Evolutionary conservation across 1,284 basidiomycete species (phyloP).

Genomic region (Inonotus obliquus): DNA sequence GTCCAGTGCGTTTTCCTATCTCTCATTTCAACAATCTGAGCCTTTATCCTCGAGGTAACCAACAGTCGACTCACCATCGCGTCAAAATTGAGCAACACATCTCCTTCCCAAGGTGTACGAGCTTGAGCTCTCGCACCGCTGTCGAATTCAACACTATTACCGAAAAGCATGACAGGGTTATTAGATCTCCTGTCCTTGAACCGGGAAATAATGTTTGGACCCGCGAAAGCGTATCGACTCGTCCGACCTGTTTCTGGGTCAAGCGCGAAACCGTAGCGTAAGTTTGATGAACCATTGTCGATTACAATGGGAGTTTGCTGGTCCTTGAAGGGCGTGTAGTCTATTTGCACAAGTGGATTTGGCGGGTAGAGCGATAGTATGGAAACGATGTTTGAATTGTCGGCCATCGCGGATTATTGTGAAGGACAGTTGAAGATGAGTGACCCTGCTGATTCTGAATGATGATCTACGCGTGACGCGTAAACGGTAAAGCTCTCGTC

Average conservation of each 20-base stretch:
- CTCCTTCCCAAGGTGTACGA: slow-evolving; percentile 85
- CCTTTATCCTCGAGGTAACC: background rate
- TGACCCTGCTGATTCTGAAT: background rate
- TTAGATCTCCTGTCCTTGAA: slow-evolving; percentile 87
- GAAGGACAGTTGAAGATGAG: background rate
- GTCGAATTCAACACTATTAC: slow-evolving; percentile 80
- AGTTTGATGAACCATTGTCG: slow-evolving; percentile 86
- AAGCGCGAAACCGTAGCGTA: slow-evolving; percentile 83
- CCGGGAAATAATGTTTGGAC: slow-evolving; percentile 73
- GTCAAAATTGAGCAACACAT: slow-evolving; percentile 86
- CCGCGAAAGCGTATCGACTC: slow-evolving; percentile 44
- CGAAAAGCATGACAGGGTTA: slow-evolving; percentile 77
- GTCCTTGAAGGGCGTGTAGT: slow-evolving; percentile 13
- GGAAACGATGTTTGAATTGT: slow-evolving; percentile 24
- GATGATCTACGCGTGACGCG: background rate
- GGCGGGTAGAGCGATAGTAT: slow-evolving; percentile 26
- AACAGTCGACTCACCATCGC: slow-evolving; percentile 63
- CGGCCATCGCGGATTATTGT: background rate
- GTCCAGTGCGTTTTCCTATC: slow-evolving; percentile 91
- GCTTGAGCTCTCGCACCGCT: slow-evolving; percentile 74
- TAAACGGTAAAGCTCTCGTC: background rate
- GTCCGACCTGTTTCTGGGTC: slow-evolving; percentile 17
- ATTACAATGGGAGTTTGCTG: slow-evolving; percentile 59
- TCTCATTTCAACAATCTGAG: slow-evolving; percentile 22
- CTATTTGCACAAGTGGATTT: slow-evolving; percentile 2